Evolutionary conservation across 2,329 filamentous ascomycete genomes (phyloP).

Genomic region (Pseudogymnoascus sp.): DNA sequence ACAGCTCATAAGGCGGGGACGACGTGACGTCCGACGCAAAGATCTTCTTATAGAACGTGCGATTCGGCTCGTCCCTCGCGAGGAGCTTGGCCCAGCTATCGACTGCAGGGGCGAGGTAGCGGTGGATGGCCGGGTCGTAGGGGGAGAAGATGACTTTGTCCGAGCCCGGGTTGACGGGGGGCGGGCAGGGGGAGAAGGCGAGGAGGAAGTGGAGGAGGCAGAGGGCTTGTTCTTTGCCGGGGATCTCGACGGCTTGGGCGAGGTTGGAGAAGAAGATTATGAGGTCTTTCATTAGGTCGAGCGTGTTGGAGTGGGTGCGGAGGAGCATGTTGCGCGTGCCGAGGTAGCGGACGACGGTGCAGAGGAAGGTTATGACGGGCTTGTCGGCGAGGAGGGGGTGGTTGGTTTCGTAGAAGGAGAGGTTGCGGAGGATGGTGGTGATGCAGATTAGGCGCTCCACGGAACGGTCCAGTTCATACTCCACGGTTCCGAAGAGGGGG

Average conservation of each 20-base stretch:
- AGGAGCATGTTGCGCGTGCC: conserved; percentile 85
- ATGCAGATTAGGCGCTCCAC: conserved; percentile 84
- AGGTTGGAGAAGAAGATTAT: conserved; percentile 86
- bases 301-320: conserved; percentile 70
- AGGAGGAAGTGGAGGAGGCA: conserved; percentile 83
- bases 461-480: conserved; percentile 76
- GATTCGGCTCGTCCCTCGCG: conserved; percentile 87
- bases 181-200: conserved; percentile 76
- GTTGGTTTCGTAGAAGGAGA: conserved; percentile 79
- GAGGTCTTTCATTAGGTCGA: conserved; percentile 96
- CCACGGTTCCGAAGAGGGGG: conserved; percentile 63
- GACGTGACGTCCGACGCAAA: conserved; percentile 64
- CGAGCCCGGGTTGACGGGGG: conserved; percentile 47
- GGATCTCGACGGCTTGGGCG: conserved; percentile 69
- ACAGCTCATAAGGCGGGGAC: conserved; percentile 62
- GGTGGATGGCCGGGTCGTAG: conserved; percentile 74
- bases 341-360: conserved; percentile 73
- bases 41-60: conserved; percentile 73
- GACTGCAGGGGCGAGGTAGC: conserved; percentile 81
- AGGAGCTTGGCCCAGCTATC: conserved; percentile 87
- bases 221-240: conserved; percentile 77
- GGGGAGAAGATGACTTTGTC: conserved; percentile 65
- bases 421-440: conserved; percentile 84
- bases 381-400: conserved; percentile 67
- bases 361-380: conserved; percentile 72